Conservation (phyloP, 2,329 filamentous ascomycete species). For the Fusarium sp. region DNA sequence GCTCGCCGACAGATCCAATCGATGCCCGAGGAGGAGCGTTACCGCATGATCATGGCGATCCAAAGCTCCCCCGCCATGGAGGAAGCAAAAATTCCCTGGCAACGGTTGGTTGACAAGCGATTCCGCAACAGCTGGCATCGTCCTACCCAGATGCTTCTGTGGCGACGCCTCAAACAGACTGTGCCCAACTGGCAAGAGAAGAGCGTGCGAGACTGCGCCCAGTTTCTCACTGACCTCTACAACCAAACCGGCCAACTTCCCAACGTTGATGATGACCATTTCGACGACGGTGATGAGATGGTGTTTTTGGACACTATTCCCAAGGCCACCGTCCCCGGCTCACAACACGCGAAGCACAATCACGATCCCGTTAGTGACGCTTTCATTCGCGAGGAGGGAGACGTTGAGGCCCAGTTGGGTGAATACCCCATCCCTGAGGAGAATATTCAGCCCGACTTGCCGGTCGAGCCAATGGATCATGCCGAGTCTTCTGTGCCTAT, state of each 20-base stretch:
- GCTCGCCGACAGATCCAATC: slow-evolving; percentile 56
- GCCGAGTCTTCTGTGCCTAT: slow-evolving; percentile 20
- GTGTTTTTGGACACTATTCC: slow-evolving; percentile 44
- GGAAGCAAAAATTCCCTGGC: slow-evolving; percentile 65
- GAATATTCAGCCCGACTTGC: slow-evolving; percentile 42
- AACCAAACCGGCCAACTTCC: slow-evolving; percentile 50
- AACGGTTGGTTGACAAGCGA: slow-evolving; percentile 54
- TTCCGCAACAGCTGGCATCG: slow-evolving; percentile 56
- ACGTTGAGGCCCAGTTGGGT: slow-evolving; percentile 27
- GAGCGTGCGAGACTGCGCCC: slow-evolving; percentile 51
- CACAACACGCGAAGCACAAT: slow-evolving; percentile 13
- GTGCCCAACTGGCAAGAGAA: slow-evolving; percentile 49
- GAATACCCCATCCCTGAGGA: slow-evolving; percentile 32
- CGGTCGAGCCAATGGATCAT: slow-evolving; percentile 48
- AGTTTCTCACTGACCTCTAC: slow-evolving; percentile 51
- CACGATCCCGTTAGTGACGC: slow-evolving; percentile 41
- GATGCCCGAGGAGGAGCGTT: slow-evolving; percentile 60
- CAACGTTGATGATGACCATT: slow-evolving; percentile 47
- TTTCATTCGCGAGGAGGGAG: slow-evolving; percentile 48
- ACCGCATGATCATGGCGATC: slow-evolving; percentile 58
- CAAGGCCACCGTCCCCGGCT: slow-evolving; percentile 14
- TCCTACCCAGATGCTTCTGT: slow-evolving; percentile 53
- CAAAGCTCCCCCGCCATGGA: slow-evolving; percentile 52
- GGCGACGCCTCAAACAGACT: slow-evolving; percentile 53
- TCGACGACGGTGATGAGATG: slow-evolving; percentile 50